Evolutionary conservation across 2,329 filamentous ascomycete genomes (phyloP), one percentile per base, ranked within the genome.

Genomic region (Torrubiella hemipterigena): DNA sequence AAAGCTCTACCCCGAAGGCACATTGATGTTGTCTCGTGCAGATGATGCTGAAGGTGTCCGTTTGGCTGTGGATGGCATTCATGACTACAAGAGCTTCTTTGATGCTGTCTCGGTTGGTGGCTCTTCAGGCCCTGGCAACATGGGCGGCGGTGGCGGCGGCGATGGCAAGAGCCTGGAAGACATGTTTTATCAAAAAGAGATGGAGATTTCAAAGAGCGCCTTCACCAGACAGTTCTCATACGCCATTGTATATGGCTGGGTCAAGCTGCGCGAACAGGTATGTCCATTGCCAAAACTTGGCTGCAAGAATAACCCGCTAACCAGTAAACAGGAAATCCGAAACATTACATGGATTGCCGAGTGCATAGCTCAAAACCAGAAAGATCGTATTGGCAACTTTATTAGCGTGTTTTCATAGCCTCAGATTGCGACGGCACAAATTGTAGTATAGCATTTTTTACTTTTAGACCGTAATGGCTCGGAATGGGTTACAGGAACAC

Each of bases 301-400:
- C 29, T 14, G 14, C 7, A 10, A 5, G 14, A 15, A 24, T 33
- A 7, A 1, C 18, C 14, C 31, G 33, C 52, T 61, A 48, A 67
- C 48, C 17, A 24, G 5, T 14, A 4, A 14, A 6, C 39, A 96
- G 87, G 91, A 98, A 81, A 95, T 96, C 48, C 82, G 91, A 43
- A 98, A 98, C 61, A 94, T 98, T 51, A 96, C 91, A 31, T 98
- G 91, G 91, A 98, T 98, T 57, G 81, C 91, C 15, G 91, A 98
- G 61, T 98, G 91, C 63, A 98, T 98, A 71, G 91, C 91, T 34
- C 91, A 98, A 63, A 95, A 94, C 66, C 91, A 98, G 62, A 98
- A 98, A 67, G 91, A 98, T 59, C 77, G 91, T 53, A 96, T 98
- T 55, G 82, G 84, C 47, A 98, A 96, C 63, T 98, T 93, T 61